Evolutionary conservation across 257 asterid species (phyloP), one percentile per base, ranked within the genome.

Genomic region (Haberlea rhodopensis): DNA sequence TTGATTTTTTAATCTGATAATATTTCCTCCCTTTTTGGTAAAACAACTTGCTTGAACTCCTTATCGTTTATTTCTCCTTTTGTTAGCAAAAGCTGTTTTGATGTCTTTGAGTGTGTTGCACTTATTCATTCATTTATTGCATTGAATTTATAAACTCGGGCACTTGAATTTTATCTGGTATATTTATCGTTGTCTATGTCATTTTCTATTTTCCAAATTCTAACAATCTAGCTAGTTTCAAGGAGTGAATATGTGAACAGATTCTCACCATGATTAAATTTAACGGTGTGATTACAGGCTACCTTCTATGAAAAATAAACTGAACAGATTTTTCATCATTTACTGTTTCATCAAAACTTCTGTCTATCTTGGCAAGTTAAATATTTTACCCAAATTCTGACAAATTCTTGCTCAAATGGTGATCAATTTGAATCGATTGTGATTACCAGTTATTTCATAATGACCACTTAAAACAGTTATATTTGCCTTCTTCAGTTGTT

Each of bases 1-100:
- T 21, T 67, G 57, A 54, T 22, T 26, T 26, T 10, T 15, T 48
- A 34, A 23, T 55, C 61, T 19, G 57, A 53, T 60, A 25, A 45
- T 26, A 24, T 62, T 70, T 0, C 8, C 57, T 65, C 29, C 62
- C 45, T n/a, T 68, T 8, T 65, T 49, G 73, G 43, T 21, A 9
- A 53, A 52, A 51, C 8, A 3, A 48, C 23, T 52, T 63, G 65
- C 43, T 43, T 2, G n/a, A 65, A 21, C 28, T 45, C 45, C 27
- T 45, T 45, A 1, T 8, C 5, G 8, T 19, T 25, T 32, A 20
- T 18, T 52, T 15, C 31, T 48, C 23, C 24, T 23, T 21, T 23
- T 45, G 31, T 28, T 2, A 19, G 60, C 19, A 21, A n/a, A n/a
- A 15, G 46, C 46, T 37, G 16, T 32, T 1, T 37, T 57, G 13